Evolutionary conservation across 2,329 filamentous ascomycete genomes (phyloP), one percentile per base, ranked within the genome.

Genomic region (Nigrospora sphaerica): DNA sequence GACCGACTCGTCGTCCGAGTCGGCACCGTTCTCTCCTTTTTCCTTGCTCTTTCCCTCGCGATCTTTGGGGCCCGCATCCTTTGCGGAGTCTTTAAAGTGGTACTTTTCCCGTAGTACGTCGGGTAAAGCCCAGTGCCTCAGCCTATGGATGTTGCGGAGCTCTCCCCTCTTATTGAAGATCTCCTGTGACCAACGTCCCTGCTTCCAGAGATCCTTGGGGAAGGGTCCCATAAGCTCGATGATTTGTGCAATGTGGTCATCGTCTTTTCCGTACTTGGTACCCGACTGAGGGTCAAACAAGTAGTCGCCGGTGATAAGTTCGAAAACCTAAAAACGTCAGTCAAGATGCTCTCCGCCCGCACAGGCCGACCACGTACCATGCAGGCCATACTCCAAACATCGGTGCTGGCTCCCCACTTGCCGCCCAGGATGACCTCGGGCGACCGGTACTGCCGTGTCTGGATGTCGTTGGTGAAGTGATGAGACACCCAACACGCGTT

Each of bases 401-500:
- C 93, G 2, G 93, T 97, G 63, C 92, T 97, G n/a, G 93, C 93
- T 55, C 93, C 93, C 93, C 93, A 98, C 73, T 97, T 97, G 3
- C 90, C 83, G 35, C 93, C 93, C 17, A 98, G 73, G 50, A 98
- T 97, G 47, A 98, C 93, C 68, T 98, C 93, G 1, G 93, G 93
- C 2, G 93, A 97, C 47, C 93, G 80, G 67, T 98, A 98, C 69
- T 98, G 93, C 60, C 93, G 80, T 10, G 93, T 98, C 66, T 98
- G 93, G 59, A 98, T 98, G 64, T 98, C 93, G 63, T 98, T 96
- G 62, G 93, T 98, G 69, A 98, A 98, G 68, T 98, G 93, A 64
- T 98, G 93, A 54, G 90, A 90, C 28, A 95, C 91, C 93, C 93
- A 98, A 72, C 93, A 98, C 17, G 93, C 93, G 64, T 98, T 98